A percentile compares a stretch with the other conserved stretches of the same genome.
Evolutionary conservation across 1,139 yeast species (phyloP).

Genomic region (Saccharomycopsis crataegensis): DNA sequence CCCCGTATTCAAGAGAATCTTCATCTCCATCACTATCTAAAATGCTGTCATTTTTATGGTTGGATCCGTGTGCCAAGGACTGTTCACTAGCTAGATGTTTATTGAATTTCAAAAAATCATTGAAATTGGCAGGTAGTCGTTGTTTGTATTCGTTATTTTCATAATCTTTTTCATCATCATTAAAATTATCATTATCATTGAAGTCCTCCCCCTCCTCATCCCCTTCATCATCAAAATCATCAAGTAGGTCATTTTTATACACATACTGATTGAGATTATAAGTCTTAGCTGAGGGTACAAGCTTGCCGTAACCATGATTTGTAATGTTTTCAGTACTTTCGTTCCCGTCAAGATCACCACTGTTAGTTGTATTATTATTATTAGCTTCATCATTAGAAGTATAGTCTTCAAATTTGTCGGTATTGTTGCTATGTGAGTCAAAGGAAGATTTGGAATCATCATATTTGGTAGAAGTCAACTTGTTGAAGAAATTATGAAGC

Average conservation of each 20-base stretch:
- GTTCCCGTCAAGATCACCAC: background rate
- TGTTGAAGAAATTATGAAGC: slow-evolving; percentile 10
- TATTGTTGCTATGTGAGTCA: slow-evolving; percentile 2
- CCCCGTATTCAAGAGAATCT: background rate
- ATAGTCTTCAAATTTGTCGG: slow-evolving; percentile 15
- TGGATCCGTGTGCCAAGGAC: too few relatives aligned
- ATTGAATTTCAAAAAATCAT: background rate
- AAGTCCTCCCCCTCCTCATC: slow-evolving; percentile 8
- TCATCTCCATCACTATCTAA: slow-evolving; percentile 5
- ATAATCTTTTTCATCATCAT: background rate
- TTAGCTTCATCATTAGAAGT: slow-evolving; percentile 8
- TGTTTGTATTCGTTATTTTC: background rate
- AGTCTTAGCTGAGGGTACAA: slow-evolving; percentile 10
- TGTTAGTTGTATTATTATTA: background rate
- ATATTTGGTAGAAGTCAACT: background rate
- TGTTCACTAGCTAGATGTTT: too few relatives aligned
- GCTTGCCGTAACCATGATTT: background rate
- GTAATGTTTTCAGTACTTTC: background rate
- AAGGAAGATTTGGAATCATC: background rate
- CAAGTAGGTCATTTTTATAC: slow-evolving; percentile 10
- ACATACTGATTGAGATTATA: slow-evolving; percentile 15
- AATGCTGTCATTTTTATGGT: background rate
- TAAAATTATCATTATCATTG: background rate
- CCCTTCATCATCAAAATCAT: slow-evolving; percentile 11
- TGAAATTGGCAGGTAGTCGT: background rate